Evolutionary conservation across 2,329 filamentous ascomycete genomes (phyloP), one percentile per base, ranked within the genome.

Genomic region (Myriosclerotinia curreyana): DNA sequence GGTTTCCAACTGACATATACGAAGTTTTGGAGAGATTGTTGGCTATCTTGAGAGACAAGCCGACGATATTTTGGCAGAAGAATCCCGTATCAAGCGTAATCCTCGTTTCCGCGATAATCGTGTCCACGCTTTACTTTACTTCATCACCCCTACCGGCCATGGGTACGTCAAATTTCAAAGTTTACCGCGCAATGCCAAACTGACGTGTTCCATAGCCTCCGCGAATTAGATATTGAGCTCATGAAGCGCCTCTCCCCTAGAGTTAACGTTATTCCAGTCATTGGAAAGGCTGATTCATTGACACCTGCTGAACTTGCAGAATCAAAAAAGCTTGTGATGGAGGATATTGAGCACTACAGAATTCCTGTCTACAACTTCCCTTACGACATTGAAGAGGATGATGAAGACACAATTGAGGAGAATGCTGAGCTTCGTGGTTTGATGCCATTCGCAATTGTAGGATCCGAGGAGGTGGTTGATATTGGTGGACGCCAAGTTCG

Each of bases 21-120:
- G 64, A 71, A 96, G 92, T 82, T 99, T 99, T 78, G 89, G 90
- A 73, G 95, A 98, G 80, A 99, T 99, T 75, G 93, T 96, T 72
- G 94, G 93, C 72, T 97, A 96, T 81, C 91, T 99, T 74, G 95
- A 99, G 85, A 88, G 94, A 81, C 94, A 99, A 86, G 98, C 98
- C 80, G 95, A 99, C 80, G 93, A 98, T 78, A 98, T 99, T 83
- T 86, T 99, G 73, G 94, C 95, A 68, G 94, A 98, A 82, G 95
- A 99, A 83, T 98, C 95, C 74, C 92, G 95, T 83, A 99, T 99
- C 85, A 99, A 99, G 91, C 95, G 95, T 92, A 99, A 99, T 83
- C 95, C 95, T 73, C 89, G 95, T 75, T 99, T 99, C 89, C 89
- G 95, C 76, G 95, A 99, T 82, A 98, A 99, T 82, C 91, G 95